Base-by-base conservation (phyloP, 169 alveolate genomes). In the Neospora caninum region DNA sequence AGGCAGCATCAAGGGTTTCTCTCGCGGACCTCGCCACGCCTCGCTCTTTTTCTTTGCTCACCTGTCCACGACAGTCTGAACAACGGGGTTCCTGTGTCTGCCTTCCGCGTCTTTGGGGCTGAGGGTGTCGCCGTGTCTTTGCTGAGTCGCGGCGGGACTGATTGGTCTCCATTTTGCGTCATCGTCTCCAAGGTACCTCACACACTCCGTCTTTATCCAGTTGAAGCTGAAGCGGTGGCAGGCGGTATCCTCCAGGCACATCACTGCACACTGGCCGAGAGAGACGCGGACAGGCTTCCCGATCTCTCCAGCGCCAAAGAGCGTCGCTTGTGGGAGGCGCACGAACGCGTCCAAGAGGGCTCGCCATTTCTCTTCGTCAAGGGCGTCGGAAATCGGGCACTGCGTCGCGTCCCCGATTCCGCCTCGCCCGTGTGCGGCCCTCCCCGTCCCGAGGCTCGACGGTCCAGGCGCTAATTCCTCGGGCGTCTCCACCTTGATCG, bases 181-280 rank as follows among this genome's bases (percentile, higher is more conserved):
- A 1, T 7, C n/a, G 73, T 64, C 31, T 16, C 73, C 31, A 1
- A 6, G 31, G 45, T 78, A 78, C 27, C 86, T n/a, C 27, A 78
- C 86, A 25, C 86, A 78, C 45, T 78, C 43, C 31, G 86, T 36
- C 27, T 78, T 78, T 43, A 78, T 78, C 86, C 86, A 78, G 43
- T n/a, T 78, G 86, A 20, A 78, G 45, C 86, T 78, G 86, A 78
- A 78, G n/a, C 86, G 86, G 2, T 10, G 43, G 27, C 86, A 78
- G 27, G 86, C 41, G 45, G 27, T 6, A n/a, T 78, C 86, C 29
- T 78, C 49, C 43, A 78, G 42, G 86, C 86, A 78, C 45, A 78
- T 13, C 86, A 78, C 22, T 9, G 49, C 86, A n/a, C 86, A 78
- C 45, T n/a, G 86, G 7, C 86, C 86, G 86, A 78, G 86, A 4